Evolutionary conservation across 345 rosid species (phyloP).

Genomic region (Sisymbrium irio): DNA sequence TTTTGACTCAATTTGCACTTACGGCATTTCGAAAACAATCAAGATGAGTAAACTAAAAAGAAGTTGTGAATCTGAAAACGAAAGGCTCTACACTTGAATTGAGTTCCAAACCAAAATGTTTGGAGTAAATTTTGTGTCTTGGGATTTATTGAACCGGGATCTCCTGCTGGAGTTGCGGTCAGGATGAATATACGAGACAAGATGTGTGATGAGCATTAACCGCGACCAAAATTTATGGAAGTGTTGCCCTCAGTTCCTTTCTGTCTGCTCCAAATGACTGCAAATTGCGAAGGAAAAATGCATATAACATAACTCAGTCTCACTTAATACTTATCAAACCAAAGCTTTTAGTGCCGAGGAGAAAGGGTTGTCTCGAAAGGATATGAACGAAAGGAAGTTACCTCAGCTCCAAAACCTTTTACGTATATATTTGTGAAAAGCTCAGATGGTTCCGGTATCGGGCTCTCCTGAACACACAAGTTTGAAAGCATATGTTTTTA

Average conservation of each 20-base stretch:
- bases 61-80: neutral
- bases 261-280: conserved; percentile 80
- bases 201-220: neutral
- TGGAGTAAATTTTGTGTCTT: neutral
- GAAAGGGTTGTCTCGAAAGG: neutral
- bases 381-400: conserved; percentile 28
- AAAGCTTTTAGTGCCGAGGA: neutral
- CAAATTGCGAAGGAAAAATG: neutral
- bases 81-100: conserved; percentile 19
- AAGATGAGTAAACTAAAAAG: neutral
- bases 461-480: conserved; percentile 59
- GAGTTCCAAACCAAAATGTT: neutral
- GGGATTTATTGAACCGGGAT: neutral
- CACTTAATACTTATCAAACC: neutral
- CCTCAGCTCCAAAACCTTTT: conserved; percentile 76
- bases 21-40: neutral
- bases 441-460: conserved; percentile 77
- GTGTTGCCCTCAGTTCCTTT: conserved; percentile 66
- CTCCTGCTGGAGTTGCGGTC: conserved; percentile 1
- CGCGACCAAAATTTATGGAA: conserved; percentile 40
- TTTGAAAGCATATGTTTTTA: neutral
- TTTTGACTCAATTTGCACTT: neutral
- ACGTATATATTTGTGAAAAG: conserved; percentile 70
- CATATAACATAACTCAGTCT: neutral
- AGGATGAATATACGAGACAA: neutral